A percentile compares a stretch with the other conserved stretches of the same genome.
These are phyloP conservation scores for Sapria himalayana DNA, from an alignment of 345 rosid genomes.

Conservation along the genomic window DNA sequence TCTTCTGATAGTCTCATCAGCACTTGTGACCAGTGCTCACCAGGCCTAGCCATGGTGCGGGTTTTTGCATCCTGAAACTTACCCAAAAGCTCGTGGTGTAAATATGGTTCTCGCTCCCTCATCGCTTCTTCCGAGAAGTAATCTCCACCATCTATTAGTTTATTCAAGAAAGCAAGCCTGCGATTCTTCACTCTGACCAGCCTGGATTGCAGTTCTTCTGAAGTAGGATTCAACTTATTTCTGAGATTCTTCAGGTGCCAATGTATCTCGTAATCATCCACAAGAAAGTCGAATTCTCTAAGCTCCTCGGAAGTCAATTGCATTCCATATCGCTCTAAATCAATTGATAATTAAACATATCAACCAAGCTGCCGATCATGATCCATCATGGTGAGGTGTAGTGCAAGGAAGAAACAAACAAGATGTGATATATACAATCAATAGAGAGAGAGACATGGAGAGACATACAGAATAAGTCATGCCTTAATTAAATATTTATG, in stretches of 20 bases:
- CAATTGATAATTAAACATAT: neutral
- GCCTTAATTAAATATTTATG: too few relatives aligned
- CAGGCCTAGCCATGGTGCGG: conserved; percentile 78
- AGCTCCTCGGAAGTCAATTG: conserved; percentile 44
- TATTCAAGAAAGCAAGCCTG: conserved; percentile 53
- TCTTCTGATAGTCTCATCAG: conserved; percentile 78
- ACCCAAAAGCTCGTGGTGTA: conserved; percentile 91
- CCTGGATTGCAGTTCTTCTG: conserved; percentile 40
- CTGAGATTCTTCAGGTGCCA: conserved; percentile 67
- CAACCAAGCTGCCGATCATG: too few relatives aligned
- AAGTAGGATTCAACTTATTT: conserved; percentile 43
- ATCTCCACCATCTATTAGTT: conserved; percentile 39
- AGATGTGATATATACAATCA: neutral
- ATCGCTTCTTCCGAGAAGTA: conserved; percentile 90
- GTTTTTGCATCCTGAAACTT: conserved; percentile 69
- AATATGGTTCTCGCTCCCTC: conserved; percentile 91
- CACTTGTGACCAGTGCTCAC: conserved; percentile 90
- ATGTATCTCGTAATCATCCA: conserved; percentile 48
- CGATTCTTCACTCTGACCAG: conserved; percentile 61
- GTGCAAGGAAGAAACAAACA: neutral
- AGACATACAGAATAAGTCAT: too few relatives aligned
- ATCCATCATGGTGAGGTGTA: neutral
- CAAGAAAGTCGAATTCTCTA: conserved; percentile 37
- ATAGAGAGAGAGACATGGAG: too few relatives aligned
- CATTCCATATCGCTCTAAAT: conserved; percentile 61